Conservation (phyloP, 768 basidiomycete species). For the Tulasnella sp. region DNA sequence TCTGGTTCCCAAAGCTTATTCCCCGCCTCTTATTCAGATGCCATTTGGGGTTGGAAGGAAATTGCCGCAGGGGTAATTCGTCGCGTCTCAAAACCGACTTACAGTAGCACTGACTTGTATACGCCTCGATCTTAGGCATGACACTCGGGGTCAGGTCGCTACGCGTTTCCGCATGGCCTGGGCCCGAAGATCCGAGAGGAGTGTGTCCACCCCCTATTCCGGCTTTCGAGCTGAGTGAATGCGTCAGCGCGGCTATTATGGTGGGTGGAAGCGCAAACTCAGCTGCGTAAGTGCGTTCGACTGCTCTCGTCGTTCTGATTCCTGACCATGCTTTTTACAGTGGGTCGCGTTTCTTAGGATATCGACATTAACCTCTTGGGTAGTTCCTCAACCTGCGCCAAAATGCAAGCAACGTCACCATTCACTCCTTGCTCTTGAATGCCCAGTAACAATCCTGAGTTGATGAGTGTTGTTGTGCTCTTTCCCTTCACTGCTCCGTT, state of each 20-base stretch:
- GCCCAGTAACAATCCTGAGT: too few species aligned
- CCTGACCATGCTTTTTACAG: not conserved
- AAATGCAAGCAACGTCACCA: too few species aligned
- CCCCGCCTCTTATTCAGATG: too few species aligned
- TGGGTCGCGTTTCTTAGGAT: not conserved
- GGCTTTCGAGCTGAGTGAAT: too few species aligned
- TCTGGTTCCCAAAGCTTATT: too few species aligned
- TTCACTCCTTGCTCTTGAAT: too few species aligned
- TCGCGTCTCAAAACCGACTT: not conserved
- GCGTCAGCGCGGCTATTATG: not conserved
- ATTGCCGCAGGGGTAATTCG: not conserved
- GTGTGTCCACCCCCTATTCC: too few species aligned
- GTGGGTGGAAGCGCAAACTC: not conserved
- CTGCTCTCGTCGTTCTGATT: not conserved
- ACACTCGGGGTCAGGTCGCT: not conserved
- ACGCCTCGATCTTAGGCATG: not conserved
- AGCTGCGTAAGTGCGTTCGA: not conserved
- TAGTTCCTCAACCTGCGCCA: too few species aligned
- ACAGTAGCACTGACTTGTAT: not conserved
- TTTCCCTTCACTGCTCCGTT: too few species aligned
- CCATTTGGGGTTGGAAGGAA: not conserved
- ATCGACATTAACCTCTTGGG: too few species aligned
- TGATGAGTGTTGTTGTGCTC: too few species aligned
- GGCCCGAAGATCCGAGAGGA: too few species aligned
- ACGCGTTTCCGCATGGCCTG: not conserved